phyloP scores from a whole-genome alignment of 495 filamentous ascomycete genomes.

The Aspergillus carlsbadensis region DNA sequence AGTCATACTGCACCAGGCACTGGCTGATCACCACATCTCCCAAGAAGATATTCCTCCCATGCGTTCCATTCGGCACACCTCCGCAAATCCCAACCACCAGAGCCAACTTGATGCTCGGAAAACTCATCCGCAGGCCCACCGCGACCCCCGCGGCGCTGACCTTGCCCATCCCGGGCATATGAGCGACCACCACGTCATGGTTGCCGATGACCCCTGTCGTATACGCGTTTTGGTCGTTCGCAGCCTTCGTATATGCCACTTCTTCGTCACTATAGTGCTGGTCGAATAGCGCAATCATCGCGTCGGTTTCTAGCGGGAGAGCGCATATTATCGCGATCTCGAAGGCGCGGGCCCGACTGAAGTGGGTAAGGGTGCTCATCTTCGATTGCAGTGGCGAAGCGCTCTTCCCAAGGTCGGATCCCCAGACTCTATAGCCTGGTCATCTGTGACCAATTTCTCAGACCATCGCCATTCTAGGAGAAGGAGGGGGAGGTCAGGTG shows the following conservation, averaged over 20 bases:
- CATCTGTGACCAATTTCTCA: too few species aligned
- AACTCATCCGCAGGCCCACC: conserved; percentile 18
- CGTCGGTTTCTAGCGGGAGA: conserved; percentile 23
- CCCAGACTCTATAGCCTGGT: too few species aligned
- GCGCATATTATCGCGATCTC: conserved; percentile 31
- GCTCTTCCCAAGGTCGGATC: too few species aligned
- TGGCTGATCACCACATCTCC: conserved; percentile 47
- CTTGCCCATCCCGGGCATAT: conserved; percentile 24
- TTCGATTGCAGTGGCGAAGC: too few species aligned
- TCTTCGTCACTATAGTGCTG: background rate
- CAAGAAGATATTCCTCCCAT: conserved; percentile 24
- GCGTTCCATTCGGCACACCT: conserved; percentile 20
- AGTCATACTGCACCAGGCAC: conserved; percentile 33
- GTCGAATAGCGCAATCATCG: conserved; percentile 26
- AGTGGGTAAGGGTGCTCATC: too few species aligned
- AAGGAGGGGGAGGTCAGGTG: too few species aligned
- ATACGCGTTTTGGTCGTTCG: conserved; percentile 28
- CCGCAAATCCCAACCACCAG: too few species aligned
- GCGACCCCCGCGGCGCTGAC: conserved; percentile 19
- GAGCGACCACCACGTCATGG: conserved; percentile 29
- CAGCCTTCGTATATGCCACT: conserved; percentile 13
- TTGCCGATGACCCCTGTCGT: conserved; percentile 23
- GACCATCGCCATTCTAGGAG: too few species aligned
- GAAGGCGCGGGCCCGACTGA: too few species aligned
- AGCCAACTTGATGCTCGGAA: conserved; percentile 20